Percentiles rank a stretch among this genome's conserved stretches.
Evolutionary conservation across 176 grass and related monocot genomes (phyloP).

Genomic region (Cocos nucifera): DNA sequence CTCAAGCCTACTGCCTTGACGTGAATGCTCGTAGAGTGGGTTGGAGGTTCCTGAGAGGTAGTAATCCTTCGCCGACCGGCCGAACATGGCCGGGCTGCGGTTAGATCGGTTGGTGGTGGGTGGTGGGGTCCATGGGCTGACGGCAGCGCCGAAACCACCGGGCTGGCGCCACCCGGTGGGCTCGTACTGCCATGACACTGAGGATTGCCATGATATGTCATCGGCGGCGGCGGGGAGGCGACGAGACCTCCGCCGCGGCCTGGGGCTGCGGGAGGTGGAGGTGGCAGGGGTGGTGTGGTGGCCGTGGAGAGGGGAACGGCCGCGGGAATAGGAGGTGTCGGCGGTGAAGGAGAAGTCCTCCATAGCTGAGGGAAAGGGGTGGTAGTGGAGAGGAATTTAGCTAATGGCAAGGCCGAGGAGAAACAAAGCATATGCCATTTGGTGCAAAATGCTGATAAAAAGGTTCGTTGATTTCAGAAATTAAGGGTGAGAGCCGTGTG

Average conservation of each 20-base stretch:
- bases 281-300: constrained; percentile 4
- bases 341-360: constrained; percentile 53
- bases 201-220: constrained; percentile 63
- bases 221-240: constrained; percentile 13
- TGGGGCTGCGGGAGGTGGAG: constrained; percentile 6
- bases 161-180: constrained; percentile 34
- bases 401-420: too few species aligned
- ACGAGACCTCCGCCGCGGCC: not conserved
- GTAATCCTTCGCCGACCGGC: constrained; percentile 46
- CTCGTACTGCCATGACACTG: constrained; percentile 49
- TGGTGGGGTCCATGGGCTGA: constrained; percentile 35
- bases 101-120: not conserved
- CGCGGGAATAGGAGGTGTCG: constrained; percentile 18
- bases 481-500: not conserved
- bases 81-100: constrained; percentile 41
- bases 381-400: not conserved
- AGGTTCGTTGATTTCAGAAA: not conserved
- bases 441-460: too few species aligned
- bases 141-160: constrained; percentile 42
- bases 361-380: constrained; percentile 3
- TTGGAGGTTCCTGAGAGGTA: constrained; percentile 24
- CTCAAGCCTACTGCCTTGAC: constrained; percentile 31
- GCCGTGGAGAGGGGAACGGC: not conserved
- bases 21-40: constrained; percentile 15
- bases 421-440: too few species aligned